Base-by-base conservation (phyloP, 495 filamentous ascomycete genomes). In the Podospora didyma region DNA sequence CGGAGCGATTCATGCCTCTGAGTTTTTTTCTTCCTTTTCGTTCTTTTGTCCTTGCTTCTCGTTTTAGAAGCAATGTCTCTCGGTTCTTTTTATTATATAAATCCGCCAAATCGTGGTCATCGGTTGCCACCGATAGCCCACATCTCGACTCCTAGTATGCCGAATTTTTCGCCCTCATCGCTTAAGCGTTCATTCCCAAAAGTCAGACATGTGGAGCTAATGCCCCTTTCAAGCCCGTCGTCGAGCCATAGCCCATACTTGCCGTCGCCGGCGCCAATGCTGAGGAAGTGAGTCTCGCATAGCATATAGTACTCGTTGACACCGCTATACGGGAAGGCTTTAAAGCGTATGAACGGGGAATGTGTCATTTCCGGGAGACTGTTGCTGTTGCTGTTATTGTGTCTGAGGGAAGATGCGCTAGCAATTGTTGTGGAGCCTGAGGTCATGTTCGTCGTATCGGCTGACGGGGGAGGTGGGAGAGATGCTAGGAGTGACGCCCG, bases 181-280 rank as follows among this genome's bases (percentile, higher is more conserved):
- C 92, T 96, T n/a, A 98, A 79, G 28, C 86, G 86, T 74, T 97
- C 92, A 62, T 98, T 98, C 1, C 91, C 91, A 70, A 97, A 98
- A 2, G 94, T 98, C 62, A 88, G 85, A 65, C 89, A 93, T 6
- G 81, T 70, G 45, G 86, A 81, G 61, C 88, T 92, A 39, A 96
- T 82, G 9, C 94, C 94, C 58, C 85, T 87, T 67, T 91, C 92
- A 46, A 98, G 80, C n/a, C 82, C 81, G 46, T 89, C 86, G 69
- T 97, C 89, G 7, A 98, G 78, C 94, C 95, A 97, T 2, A 98
- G 75, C 7, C 94, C 94, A 67, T 90, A 97, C 58, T 85, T 87
- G 11, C 95, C 93, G 67, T 96, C 93, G 53, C 70, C 95, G 47
- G 90, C 92, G 31, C 92, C 92, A 1, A 96, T 73, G 65, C 86